Evolutionary conservation across 2,329 filamentous ascomycete species (phyloP).

Genomic region (Elsinoe necatrix): DNA sequence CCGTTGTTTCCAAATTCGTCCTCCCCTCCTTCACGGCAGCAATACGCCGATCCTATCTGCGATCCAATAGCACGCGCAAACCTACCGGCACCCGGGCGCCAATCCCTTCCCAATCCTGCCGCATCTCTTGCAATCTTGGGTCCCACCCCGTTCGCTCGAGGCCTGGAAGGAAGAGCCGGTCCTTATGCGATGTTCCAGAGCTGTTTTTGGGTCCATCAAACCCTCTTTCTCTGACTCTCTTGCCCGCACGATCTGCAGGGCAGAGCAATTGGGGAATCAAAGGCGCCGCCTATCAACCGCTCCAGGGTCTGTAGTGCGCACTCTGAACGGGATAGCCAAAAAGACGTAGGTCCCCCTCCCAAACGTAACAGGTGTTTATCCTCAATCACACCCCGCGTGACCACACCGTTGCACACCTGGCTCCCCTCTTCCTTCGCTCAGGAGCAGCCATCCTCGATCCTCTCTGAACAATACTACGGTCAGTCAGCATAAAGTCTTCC

Average conservation of each 20-base stretch:
- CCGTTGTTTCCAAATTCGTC: neutral
- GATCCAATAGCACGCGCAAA: conserved; percentile 3
- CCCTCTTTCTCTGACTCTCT: neutral
- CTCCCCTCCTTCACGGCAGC: neutral
- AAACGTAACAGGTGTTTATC: neutral
- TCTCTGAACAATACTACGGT: neutral
- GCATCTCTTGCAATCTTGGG: conserved; percentile 7
- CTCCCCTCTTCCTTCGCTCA: conserved; percentile 4
- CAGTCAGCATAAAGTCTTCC: neutral
- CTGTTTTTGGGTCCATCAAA: conserved; percentile 8
- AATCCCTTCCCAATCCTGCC: neutral
- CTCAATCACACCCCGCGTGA: conserved; percentile 5
- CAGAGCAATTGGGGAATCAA: neutral
- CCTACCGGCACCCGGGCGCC: neutral
- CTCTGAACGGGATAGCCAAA: neutral
- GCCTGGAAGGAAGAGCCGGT: conserved; percentile 10
- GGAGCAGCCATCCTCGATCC: neutral
- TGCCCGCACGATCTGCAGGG: conserved; percentile 8
- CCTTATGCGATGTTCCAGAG: neutral
- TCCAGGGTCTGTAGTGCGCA: conserved; percentile 1
- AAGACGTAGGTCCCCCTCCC: neutral
- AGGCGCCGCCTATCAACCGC: neutral
- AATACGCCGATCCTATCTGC: neutral
- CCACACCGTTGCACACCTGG: neutral
- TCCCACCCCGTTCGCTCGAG: neutral